phyloP scores from a whole-genome alignment of 768 basidiomycete species.

The Russula earlei region DNA sequence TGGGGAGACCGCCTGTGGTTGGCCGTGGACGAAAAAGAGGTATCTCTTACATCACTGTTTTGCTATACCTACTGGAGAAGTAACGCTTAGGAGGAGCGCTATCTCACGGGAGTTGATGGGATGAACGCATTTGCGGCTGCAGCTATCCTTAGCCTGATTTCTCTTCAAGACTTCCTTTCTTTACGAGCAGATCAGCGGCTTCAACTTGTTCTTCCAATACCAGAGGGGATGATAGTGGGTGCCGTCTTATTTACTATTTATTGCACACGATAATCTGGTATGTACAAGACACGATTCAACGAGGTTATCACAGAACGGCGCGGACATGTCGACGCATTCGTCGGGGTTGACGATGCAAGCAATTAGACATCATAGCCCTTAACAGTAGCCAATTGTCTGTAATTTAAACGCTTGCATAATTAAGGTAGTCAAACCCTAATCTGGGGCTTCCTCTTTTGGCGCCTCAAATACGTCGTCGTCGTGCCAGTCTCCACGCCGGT shows the following conservation, averaged over 20 bases:
- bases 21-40: constrained; percentile 37
- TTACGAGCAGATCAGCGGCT: constrained; percentile 13
- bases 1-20: constrained; percentile 55
- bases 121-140: constrained; percentile 66
- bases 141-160: constrained; percentile 47
- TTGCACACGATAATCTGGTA: background rate
- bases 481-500: constrained; percentile 38
- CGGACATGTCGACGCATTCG: background rate
- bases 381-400: background rate
- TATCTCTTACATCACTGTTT: constrained; percentile 19
- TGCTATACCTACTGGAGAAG: background rate
- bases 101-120: constrained; percentile 44
- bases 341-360: constrained; percentile 45
- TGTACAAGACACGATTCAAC: constrained; percentile 15
- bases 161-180: constrained; percentile 45
- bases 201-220: constrained; percentile 5
- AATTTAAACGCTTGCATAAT: background rate
- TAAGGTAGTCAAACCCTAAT: constrained; percentile 2
- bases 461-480: constrained; percentile 35
- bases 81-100: constrained; percentile 45
- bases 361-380: constrained; percentile 34
- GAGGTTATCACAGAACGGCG: constrained; percentile 9
- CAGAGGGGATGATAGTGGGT: constrained; percentile 15
- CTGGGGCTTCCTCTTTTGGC: background rate
- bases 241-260: background rate